phyloP scores from a whole-genome alignment of 192 early-diverging fungal species.

The Cladochytrium replicatum region DNA sequence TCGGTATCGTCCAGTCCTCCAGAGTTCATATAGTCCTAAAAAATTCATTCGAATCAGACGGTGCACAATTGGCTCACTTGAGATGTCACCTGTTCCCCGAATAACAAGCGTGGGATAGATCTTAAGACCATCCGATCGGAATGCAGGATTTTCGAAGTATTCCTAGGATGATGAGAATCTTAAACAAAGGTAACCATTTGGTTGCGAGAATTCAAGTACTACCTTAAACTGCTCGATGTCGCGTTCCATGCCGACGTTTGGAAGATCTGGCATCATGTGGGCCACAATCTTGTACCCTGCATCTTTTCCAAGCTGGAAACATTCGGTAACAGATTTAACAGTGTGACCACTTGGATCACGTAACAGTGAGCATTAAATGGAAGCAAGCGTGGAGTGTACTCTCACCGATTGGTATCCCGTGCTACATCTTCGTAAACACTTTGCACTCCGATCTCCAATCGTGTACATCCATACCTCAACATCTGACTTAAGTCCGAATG shows the following conservation, averaged over 20 bases:
- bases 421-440: constrained; percentile 99
- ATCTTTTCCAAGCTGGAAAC: constrained; percentile 96
- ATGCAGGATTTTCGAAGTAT: constrained; percentile 97
- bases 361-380: neutral
- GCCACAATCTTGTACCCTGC: constrained; percentile 98
- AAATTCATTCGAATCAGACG: neutral
- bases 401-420: constrained; percentile 83
- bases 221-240: constrained; percentile 98
- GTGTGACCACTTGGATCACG: constrained; percentile 95
- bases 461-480: constrained; percentile 96
- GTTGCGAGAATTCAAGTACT: constrained; percentile 23
- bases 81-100: constrained; percentile 71
- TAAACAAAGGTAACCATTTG: constrained; percentile 1
- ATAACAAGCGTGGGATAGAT: constrained; percentile 98
- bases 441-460: constrained; percentile 97
- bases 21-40: constrained; percentile 91
- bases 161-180: constrained; percentile 17
- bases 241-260: constrained; percentile 98
- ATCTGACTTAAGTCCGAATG: constrained; percentile 65
- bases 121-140: constrained; percentile 95
- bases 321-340: constrained; percentile 93
- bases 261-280: constrained; percentile 99
- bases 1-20: constrained; percentile 95
- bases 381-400: neutral
- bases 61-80: neutral